Evolutionary conservation across 176 grass and related monocot species (phyloP).

Genomic region (Triticum dicoccoides): DNA sequence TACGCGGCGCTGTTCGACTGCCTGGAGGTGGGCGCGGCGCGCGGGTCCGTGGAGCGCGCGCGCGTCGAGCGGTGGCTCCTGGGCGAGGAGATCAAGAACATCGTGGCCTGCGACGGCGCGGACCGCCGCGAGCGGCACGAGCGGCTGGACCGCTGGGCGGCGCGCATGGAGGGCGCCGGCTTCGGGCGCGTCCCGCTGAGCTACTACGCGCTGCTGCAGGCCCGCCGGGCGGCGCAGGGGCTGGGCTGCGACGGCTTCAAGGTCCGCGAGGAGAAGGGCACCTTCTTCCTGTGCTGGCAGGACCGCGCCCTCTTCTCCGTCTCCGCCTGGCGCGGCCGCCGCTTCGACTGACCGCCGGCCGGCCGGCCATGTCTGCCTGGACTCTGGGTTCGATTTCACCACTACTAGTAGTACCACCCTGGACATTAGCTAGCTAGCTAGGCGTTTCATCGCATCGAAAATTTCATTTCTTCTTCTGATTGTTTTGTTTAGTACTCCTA

Average conservation of each 20-base stretch:
- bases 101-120: slow-evolving; percentile 71
- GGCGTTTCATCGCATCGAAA: no score
- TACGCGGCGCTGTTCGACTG: slow-evolving; percentile 94
- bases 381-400: background rate
- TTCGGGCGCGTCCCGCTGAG: slow-evolving; percentile 57
- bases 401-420: background rate
- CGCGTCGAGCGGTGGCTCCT: slow-evolving; percentile 74
- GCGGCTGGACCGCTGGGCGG: slow-evolving; percentile 65
- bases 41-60: slow-evolving; percentile 72
- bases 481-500: no score
- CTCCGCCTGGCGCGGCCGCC: slow-evolving; percentile 75
- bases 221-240: slow-evolving; percentile 53
- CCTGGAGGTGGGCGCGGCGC: slow-evolving; percentile 62
- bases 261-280: slow-evolving; percentile 61
- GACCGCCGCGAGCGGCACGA: slow-evolving; percentile 85
- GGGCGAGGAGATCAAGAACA: slow-evolving; percentile 88
- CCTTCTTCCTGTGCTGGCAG: slow-evolving; percentile 92
- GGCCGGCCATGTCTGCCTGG: no score
- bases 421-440: no score
- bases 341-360: slow-evolving; percentile 53
- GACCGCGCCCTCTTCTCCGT: slow-evolving; percentile 81
- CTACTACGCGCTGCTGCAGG: slow-evolving; percentile 78
- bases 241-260: slow-evolving; percentile 71
- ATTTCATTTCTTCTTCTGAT: no score
- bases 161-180: slow-evolving; percentile 49